Evolutionary conservation across 768 basidiomycete genomes (phyloP), one percentile per base, ranked within the genome.

Genomic region (Boletus vinaceobasis): DNA sequence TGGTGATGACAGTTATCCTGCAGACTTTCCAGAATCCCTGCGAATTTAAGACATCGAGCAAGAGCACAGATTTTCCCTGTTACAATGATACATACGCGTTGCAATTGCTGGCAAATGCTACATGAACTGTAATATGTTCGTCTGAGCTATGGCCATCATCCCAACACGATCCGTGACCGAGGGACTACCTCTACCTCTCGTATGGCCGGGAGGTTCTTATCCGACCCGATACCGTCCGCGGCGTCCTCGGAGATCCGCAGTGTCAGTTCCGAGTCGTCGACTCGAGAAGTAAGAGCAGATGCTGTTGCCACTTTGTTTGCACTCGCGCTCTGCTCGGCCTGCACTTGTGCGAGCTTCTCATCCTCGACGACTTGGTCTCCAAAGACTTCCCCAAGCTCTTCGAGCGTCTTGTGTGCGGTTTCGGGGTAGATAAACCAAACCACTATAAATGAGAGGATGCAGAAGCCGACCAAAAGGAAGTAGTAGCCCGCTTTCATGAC

Each of bases 371-470:
- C 56, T 29, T 51, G 61, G 50, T 80, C 80, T 7, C 77, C 78
- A 61, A 80, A 81, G 17, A 78, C 78, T 47, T 74, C 69, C 1
- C 77, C 75, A 23, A 81, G 75, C 52, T 81, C 75, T 55, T 82
- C 80, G 32, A 82, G 72, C 15, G 79, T 79, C 49, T 40, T 59
- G 21, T 73, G 67, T 1, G 72, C 74, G 5, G 81, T 82, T 64
- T 82, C 81, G 23, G 77, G 79, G 59, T 79, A 82, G 19, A 79
- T 43, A 49, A 79, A 67, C 60, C 67, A 79, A 23, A 81, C 78
- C 19, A 80, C 70, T 9, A 74, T n/a, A 19, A 75, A 71, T 4
- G 77, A 79, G 42, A 77, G 47, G 58, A 74, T 40, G 57, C 78
- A 77, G 60, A 75, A 80, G 26, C 75, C 77, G 36, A 77, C 67